Evolutionary conservation across 2,329 filamentous ascomycete genomes (phyloP), one percentile per base, ranked within the genome.

Genomic region (Cladophialophora chaetospira): DNA sequence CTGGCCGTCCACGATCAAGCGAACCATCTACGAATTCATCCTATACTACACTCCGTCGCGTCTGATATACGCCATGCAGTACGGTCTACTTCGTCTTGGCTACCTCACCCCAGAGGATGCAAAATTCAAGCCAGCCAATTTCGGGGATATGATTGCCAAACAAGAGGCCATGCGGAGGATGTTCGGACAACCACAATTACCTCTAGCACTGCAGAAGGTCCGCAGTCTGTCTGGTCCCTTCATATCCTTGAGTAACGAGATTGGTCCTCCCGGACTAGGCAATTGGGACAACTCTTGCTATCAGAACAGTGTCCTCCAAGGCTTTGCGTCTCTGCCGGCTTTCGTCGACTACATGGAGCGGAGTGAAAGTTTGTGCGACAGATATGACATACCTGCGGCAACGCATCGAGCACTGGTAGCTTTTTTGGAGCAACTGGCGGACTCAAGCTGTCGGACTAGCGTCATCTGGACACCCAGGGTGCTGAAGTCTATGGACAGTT

Each of bases 281-380:
- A 99, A 99, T 71, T 87, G 86, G 76, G 90, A 96, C 75, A 96
- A 97, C 70, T 96, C 91, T 1, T 97, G 94, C 77, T 99, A 96
- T 71, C 94, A 97, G 73, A 99, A 99, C 72, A 97, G 92, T 69
- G 87, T 97, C 17, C 84, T 99, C 9, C 91, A 96, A 71, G 86
- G 87, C 5, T 77, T 97, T 38, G 86, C 92, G 1, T 88, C 92
- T 3, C 78, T 97, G 26, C 80, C 82, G 15, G 82, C 87, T 3
- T 76, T 97, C 26, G 81, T 82, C n/a, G 65, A 63, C 23, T 77
- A 75, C 58, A 62, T 75, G 15, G 62, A 70, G 35, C 48, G 69
- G 19, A 69, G 79, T 43, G 61, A 68, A 10, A 31, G 48, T 3
- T 40, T 69, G 77, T 51, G 60, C 56, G 51, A 62, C 2, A 38